These are phyloP conservation scores for Dactylorhiza incarnata DNA, from an alignment of 106 monocot genomes.

Conservation along the genomic window DNA sequence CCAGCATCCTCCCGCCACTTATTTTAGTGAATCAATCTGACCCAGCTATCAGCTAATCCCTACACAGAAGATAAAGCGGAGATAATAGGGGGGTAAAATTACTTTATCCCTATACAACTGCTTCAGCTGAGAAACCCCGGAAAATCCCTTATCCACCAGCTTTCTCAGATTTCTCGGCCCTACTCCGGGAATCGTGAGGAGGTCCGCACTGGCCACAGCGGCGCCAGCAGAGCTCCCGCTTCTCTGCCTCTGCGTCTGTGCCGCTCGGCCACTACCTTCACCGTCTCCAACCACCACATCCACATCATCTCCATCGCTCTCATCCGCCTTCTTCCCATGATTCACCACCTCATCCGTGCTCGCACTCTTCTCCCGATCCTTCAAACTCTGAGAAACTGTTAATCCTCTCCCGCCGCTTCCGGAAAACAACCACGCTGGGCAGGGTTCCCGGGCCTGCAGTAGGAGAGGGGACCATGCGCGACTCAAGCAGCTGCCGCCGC, in stretches of 20 bases:
- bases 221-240: neutral
- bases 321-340: neutral
- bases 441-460: neutral
- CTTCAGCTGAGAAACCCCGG: constrained; percentile 42
- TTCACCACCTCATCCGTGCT: neutral
- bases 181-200: constrained; percentile 38
- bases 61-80: too few species aligned
- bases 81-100: neutral
- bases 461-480: constrained; percentile 9
- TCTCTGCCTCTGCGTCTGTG: constrained; percentile 18
- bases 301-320: neutral
- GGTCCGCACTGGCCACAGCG: constrained; percentile 15
- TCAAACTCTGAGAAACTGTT: neutral
- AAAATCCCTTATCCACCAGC: constrained; percentile 46
- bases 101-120: constrained; percentile 52
- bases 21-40: too few species aligned
- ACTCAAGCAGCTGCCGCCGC: neutral
- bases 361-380: neutral
- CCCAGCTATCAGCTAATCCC: too few species aligned
- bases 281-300: neutral
- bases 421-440: neutral
- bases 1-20: too few species aligned
- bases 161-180: constrained; percentile 47
- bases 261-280: neutral
- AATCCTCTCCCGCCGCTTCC: constrained; percentile 3